Evolutionary conservation across 2,329 filamentous ascomycete genomes (phyloP), one percentile per base, ranked within the genome.

Genomic region (Lachnellula arida): DNA sequence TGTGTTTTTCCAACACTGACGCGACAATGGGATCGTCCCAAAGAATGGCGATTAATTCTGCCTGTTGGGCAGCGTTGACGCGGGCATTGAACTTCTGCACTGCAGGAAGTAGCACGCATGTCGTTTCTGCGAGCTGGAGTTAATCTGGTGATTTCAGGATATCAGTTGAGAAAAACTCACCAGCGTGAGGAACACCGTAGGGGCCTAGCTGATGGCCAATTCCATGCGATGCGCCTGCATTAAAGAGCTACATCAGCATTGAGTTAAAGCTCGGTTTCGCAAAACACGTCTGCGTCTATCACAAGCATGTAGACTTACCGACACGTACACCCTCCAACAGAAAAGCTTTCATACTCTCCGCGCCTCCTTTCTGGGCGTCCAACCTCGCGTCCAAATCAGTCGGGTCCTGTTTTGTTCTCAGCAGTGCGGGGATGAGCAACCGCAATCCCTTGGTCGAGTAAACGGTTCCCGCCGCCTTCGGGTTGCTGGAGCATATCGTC

Each of bases 21-120:
- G 17, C 28, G 12, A 48, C 54, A 12, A n/a, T 32, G 5, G 35
- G 28, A 9, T 52, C 35, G 1, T 17, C 17, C n/a, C 43, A 48
- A 1, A 52, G 43, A n/a, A 56, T n/a, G 8, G 47, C n/a, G 34
- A 35, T 43, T 17, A 42, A 19, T 17, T 43, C n/a, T 7, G 46
- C 49, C 9, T 49, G 53, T 14, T 48, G 42, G 12, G 49, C 6
- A n/a, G 7, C 49, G 14, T 74, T 74, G 49, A 73, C 67, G 37
- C 64, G 67, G 2, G 72, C 70, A 56, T 84, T 85, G 65, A 73
- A 84, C 62, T 76, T 78, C 64, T 77, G 79, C 5, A 84, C 80
- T 1, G 78, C 75, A 0, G 81, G 80, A 46, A 77, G 72, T 52
- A 81, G 71, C 46, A 78, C 76, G 63, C 76, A 84, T 60, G 76